Percentiles rank a stretch among this genome's conserved stretches.
Evolutionary conservation across 176 grass and related monocot genomes (phyloP).

Genomic region (Oryza rufipogon): DNA sequence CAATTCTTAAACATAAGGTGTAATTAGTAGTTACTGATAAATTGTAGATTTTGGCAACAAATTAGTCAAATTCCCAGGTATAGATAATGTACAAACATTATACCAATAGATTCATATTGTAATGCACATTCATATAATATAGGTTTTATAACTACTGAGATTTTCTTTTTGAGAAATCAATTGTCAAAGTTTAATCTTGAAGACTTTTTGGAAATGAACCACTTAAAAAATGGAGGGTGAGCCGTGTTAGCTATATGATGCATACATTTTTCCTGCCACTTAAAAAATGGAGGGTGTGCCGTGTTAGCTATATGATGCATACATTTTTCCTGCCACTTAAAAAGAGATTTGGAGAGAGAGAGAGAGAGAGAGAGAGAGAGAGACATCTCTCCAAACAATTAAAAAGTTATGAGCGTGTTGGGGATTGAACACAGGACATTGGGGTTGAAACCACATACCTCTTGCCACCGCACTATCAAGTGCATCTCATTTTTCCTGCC

Average conservation of each 20-base stretch:
- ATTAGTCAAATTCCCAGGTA: neutral
- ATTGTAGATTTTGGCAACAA: neutral
- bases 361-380: no score
- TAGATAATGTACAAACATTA: no score
- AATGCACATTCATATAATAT: neutral
- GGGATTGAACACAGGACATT: no score
- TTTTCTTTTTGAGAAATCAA: neutral
- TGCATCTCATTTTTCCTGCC: no score
- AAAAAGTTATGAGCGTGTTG: no score
- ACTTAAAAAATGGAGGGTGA: neutral
- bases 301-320: no score
- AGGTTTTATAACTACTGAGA: neutral
- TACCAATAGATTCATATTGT: neutral
- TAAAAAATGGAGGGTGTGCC: no score
- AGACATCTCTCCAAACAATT: no score
- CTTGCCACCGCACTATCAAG: no score
- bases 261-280: neutral
- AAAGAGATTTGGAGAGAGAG: no score
- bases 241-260: neutral
- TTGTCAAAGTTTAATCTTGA: neutral
- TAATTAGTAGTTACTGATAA: neutral
- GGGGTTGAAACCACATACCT: no score
- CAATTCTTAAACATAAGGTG: neutral
- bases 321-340: no score
- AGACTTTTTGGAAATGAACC: neutral